Evolutionary conservation across 2,329 filamentous ascomycete species (phyloP).

Genomic region (Hyphodiscus sp.): DNA sequence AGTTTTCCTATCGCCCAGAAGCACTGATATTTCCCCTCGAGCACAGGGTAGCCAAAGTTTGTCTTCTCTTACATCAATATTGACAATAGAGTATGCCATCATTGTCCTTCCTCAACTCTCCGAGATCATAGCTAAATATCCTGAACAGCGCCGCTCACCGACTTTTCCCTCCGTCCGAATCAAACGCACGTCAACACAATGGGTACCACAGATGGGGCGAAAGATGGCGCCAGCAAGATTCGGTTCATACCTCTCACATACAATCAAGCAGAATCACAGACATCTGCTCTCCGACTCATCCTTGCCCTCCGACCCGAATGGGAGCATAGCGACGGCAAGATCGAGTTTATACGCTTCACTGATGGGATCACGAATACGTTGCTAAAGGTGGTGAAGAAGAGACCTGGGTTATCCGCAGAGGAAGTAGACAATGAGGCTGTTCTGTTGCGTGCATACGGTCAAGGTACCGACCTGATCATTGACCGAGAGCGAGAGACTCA

Average conservation of each 20-base stretch:
- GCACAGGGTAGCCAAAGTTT: neutral
- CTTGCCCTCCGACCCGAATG: slow-evolving; percentile 77
- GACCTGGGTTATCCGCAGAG: slow-evolving; percentile 63
- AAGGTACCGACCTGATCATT: slow-evolving; percentile 90
- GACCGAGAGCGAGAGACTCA: slow-evolving; percentile 80
- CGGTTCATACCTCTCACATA: slow-evolving; percentile 70
- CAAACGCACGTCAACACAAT: slow-evolving; percentile 1
- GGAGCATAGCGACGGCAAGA: slow-evolving; percentile 62
- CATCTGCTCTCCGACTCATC: slow-evolving; percentile 74
- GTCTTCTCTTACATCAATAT: neutral
- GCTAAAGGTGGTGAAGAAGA: slow-evolving; percentile 67
- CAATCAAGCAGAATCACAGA: slow-evolving; percentile 67
- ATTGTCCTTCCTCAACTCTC: neutral
- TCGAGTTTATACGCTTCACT: slow-evolving; percentile 87
- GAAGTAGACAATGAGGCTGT: slow-evolving; percentile 80
- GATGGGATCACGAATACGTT: slow-evolving; percentile 98
- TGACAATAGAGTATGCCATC: neutral
- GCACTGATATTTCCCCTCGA: neutral
- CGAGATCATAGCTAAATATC: neutral
- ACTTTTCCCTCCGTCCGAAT: slow-evolving; percentile 1
- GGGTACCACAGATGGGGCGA: slow-evolving; percentile 3
- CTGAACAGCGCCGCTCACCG: slow-evolving; percentile 1
- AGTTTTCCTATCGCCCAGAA: neutral
- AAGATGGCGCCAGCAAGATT: slow-evolving; percentile 32
- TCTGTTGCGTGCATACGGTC: slow-evolving; percentile 86